phyloP scores from a whole-genome alignment of 352 stramenopile species.

The Phytophthora idaei region DNA sequence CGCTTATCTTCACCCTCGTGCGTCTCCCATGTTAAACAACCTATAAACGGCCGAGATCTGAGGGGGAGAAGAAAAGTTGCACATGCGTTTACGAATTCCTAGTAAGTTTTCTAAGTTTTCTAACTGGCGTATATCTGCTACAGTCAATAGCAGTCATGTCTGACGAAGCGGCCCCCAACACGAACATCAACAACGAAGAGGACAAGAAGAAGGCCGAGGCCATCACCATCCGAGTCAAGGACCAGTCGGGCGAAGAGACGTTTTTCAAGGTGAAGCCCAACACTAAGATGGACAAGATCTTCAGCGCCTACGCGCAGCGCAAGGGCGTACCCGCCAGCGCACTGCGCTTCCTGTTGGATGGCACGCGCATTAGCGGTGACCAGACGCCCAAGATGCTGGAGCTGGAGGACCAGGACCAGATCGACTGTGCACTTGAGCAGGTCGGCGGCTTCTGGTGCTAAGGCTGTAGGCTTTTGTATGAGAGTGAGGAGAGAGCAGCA shows the following conservation, averaged over 20 bases:
- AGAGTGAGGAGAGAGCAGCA: slow-evolving; percentile 13
- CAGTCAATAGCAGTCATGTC: slow-evolving; percentile 47
- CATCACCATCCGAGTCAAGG: slow-evolving; percentile 90
- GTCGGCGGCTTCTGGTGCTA: slow-evolving; percentile 67
- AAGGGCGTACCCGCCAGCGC: slow-evolving; percentile 92
- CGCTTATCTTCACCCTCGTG: neutral
- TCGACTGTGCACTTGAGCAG: slow-evolving; percentile 96
- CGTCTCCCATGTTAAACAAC: neutral
- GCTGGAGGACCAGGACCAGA: slow-evolving; percentile 98
- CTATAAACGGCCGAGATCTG: neutral
- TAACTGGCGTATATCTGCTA: slow-evolving; percentile 12
- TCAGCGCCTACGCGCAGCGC: slow-evolving; percentile 95
- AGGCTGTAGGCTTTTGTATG: slow-evolving; percentile 24
- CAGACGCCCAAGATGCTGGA: slow-evolving; percentile 97
- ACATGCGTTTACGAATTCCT: slow-evolving; percentile 14
- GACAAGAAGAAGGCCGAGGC: slow-evolving; percentile 89
- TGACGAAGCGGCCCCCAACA: slow-evolving; percentile 52
- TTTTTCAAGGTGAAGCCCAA: slow-evolving; percentile 99
- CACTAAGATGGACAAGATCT: slow-evolving; percentile 99
- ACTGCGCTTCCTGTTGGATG: slow-evolving; percentile 96
- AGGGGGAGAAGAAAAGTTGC: slow-evolving; percentile 14
- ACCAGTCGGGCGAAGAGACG: slow-evolving; percentile 94
- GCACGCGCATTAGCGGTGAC: slow-evolving; percentile 94
- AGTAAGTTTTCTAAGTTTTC: slow-evolving; percentile 2
- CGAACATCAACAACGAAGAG: slow-evolving; percentile 51